Percentiles rank a stretch among this genome's conserved stretches.
These are phyloP conservation scores for Irpex sp. DNA, from an alignment of 1,284 basidiomycete species.

Conservation along the genomic window DNA sequence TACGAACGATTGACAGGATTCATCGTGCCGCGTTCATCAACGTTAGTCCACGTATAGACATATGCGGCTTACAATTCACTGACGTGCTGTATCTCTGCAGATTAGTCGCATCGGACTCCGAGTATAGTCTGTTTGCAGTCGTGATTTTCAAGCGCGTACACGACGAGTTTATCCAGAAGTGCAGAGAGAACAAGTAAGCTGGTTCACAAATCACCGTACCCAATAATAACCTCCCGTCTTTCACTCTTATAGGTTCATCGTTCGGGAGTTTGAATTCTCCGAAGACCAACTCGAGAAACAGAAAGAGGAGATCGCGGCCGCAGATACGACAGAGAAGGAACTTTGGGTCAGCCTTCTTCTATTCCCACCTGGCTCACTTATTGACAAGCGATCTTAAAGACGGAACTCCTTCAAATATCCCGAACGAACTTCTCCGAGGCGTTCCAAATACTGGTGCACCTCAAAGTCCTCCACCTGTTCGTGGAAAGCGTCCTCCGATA, in stretches of 20 bases:
- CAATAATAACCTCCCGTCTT: background rate
- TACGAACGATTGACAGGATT: constrained; percentile 89
- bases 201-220: background rate
- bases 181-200: constrained; percentile 67
- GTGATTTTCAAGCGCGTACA: constrained; percentile 90
- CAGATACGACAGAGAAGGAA: constrained; percentile 91
- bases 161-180: constrained; percentile 94
- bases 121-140: constrained; percentile 85
- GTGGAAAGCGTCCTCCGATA: constrained; percentile 96
- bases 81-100: constrained; percentile 30
- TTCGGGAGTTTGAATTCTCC: constrained; percentile 93
- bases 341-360: constrained; percentile 70
- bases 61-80: background rate
- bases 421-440: constrained; percentile 97
- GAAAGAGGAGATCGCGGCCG: constrained; percentile 74
- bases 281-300: constrained; percentile 84
- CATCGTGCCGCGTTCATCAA: constrained; percentile 95
- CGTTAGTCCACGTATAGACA: constrained; percentile 42
- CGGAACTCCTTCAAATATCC: constrained; percentile 89
- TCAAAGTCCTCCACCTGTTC: constrained; percentile 90
- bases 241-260: constrained; percentile 62
- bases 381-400: constrained; percentile 43
- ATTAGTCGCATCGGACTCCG: constrained; percentile 78
- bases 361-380: background rate
- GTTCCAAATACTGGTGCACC: constrained; percentile 90